Evolutionary conservation across 2,329 filamentous ascomycete genomes (phyloP).

Genomic region (Trichophaea hybrida): DNA sequence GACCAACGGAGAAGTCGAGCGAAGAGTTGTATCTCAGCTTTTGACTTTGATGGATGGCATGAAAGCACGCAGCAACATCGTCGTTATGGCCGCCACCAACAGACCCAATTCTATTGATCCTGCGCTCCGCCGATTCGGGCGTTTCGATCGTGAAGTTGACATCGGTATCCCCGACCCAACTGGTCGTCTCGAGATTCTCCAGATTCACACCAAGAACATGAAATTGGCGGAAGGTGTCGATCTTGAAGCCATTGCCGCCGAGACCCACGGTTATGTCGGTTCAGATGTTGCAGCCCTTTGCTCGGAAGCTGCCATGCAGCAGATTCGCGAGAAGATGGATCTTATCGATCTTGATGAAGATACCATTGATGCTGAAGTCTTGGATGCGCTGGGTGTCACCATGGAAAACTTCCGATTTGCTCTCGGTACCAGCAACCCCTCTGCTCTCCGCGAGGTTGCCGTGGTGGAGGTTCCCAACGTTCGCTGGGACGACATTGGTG

Average conservation of each 20-base stretch:
- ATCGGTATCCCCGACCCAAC: constrained; percentile 97
- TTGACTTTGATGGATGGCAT: constrained; percentile 98
- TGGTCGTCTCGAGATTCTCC: constrained; percentile 93
- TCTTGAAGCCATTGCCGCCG: constrained; percentile 85
- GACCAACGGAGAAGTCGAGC: constrained; percentile 97
- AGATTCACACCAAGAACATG: constrained; percentile 99
- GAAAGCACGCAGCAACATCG: constrained; percentile 97
- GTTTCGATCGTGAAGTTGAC: constrained; percentile 97
- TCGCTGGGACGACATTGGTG: constrained; percentile 99
- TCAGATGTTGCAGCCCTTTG: constrained; percentile 96
- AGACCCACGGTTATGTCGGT: constrained; percentile 98
- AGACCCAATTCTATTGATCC: constrained; percentile 97
- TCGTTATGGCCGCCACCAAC: constrained; percentile 98
- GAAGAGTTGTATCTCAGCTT: constrained; percentile 93
- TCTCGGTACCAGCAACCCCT: constrained; percentile 94
- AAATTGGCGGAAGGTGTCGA: constrained; percentile 95
- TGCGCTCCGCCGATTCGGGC: constrained; percentile 90
- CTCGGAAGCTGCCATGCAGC: constrained; percentile 98
- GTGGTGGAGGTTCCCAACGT: constrained; percentile 99
- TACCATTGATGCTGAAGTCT: constrained; percentile 94
- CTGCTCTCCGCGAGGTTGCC: constrained; percentile 92
- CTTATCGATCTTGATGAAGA: constrained; percentile 97
- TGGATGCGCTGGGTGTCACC: constrained; percentile 94
- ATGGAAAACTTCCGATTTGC: constrained; percentile 99
- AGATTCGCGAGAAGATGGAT: constrained; percentile 99